Evolutionary conservation across 768 basidiomycete genomes (phyloP), one percentile per base, ranked within the genome.

Genomic region (Termitomyces sp.): DNA sequence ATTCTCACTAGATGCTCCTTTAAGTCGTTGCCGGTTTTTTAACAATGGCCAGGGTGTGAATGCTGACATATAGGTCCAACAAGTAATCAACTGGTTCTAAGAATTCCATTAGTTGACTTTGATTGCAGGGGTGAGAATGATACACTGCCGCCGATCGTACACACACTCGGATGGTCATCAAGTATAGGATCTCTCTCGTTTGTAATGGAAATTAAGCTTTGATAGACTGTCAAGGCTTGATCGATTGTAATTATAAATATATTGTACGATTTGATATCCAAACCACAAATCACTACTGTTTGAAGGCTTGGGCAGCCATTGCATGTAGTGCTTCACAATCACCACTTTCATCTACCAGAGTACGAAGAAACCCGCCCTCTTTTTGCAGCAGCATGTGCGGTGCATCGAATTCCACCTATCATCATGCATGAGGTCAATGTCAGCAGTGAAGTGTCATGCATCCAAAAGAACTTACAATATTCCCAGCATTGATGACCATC

Each of bases 331-430:
- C 68, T 9, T 80, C 78, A 61, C 74, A 81, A 64, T 87, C 85
- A 3, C 76, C 79, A 58, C 83, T 86, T 62, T 82, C 81, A 47
- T 87, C 82, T 0, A 88, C 85, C 48, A 88, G 70, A 5, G 82
- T 70, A 53, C 82, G 78, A 50, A 87, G 73, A 60, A 74, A 71
- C 5, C 86, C 82, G n/a, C 73, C 73, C 56, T 83, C 73, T 49
- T 83, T 83, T 52, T 71, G 72, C 46, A 90, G 76, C 48, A 91
- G 74, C 8, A 72, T 62, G 20, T 67, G 64, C 1, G 87, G 87
- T 9, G 78, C 66, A 62, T 85, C 86, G 60, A 81, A 87, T 65
- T 88, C 86, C 45, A 81, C 76, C 72, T 85, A 58, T 45, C 72
- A 46, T 20, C 47, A 48, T 17, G 38, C 11, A 20, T 25, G 5